These are phyloP conservation scores for Entoloma clypeatum DNA, from an alignment of 1,284 basidiomycete genomes.

Conservation along the genomic window DNA sequence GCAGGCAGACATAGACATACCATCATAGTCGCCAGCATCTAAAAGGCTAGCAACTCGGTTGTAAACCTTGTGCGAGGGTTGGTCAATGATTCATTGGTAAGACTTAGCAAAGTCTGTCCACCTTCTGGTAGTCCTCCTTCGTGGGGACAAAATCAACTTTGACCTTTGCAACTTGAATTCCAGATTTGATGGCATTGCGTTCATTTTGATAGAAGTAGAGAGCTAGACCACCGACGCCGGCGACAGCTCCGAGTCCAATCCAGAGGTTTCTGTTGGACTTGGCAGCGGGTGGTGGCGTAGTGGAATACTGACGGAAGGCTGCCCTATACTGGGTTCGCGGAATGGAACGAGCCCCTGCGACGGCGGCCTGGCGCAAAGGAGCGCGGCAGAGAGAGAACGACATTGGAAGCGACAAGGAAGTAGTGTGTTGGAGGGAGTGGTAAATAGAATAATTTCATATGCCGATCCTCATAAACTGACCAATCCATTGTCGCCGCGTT, in stretches of 20 bases:
- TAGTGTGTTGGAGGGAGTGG: conserved; percentile 3
- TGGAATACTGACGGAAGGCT: conserved; percentile 56
- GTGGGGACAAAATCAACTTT: conserved; percentile 61
- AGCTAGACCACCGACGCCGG: conserved; percentile 45
- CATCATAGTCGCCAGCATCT: conserved; percentile 82
- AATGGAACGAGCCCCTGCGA: conserved; percentile 28
- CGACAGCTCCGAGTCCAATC: conserved; percentile 51
- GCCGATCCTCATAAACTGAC: too few species aligned
- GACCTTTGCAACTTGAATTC: conserved; percentile 57
- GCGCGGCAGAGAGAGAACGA: conserved; percentile 46
- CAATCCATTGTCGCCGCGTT: too few species aligned
- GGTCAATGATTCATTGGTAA: conserved; percentile 2
- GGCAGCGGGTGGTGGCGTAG: conserved; percentile 42
- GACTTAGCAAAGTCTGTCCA: conserved; percentile 23
- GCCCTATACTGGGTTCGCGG: conserved; percentile 28
- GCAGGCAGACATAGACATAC: conserved; percentile 39
- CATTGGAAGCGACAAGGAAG: conserved; percentile 34
- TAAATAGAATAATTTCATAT: conserved; percentile 5
- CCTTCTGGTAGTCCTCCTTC: conserved; percentile 86
- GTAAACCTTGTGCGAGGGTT: conserved; percentile 63
- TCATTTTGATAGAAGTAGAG: conserved; percentile 55
- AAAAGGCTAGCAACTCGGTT: conserved; percentile 76
- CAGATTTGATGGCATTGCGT: conserved; percentile 53
- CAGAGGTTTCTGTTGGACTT: conserved; percentile 53
- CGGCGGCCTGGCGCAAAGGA: conserved; percentile 41